Base-by-base conservation (phyloP, 164 flowering plant genomes). In the Aristolochia contorta region DNA sequence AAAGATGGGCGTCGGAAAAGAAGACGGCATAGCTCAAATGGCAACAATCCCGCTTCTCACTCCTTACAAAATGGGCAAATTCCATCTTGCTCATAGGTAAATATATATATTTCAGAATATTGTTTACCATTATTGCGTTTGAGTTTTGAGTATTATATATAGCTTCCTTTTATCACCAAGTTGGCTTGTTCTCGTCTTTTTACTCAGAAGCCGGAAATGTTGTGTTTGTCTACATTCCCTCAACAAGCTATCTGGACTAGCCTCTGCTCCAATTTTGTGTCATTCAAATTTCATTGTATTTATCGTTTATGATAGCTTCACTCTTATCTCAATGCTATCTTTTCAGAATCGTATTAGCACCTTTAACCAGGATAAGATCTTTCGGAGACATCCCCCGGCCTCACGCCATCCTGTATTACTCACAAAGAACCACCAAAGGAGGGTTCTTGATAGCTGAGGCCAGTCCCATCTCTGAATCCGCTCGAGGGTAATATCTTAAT, bases 381-480 rank as follows among this genome's bases (percentile, higher is more conserved):
- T 80, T 70, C 58, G 25, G 58, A 20, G 60, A 62, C 59, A 68
- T 79, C 46, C 75, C 85, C 47, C 89, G 82, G 58, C 82, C 84
- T 15, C 83, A 80, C 63, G 85, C 86, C 6, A 67, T 72, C 19
- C 58, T 79, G 22, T 84, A 84, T 54, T 84, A 84, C 67, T 75
- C 78, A 4, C 87, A 83, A 43, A 72, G 86, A 76, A 27, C 82
- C 4, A 45, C 86, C n/a, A 56, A 66, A 16, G 86, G 89, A 0
- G 89, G 87, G 7, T 62, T 84, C 55, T 66, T 84, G 47, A 80
- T 84, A 3, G 6, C 77, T 18, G 85, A 84, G 71, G 83, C 86
- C 16, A 65, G 80, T 41, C 79, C 77, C 7, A 64, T 82, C 57
- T 78, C 84, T 0, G 79, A 77, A 48, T 79, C 84, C 22, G 82